Base-by-base conservation (phyloP, 495 filamentous ascomycete genomes). In the Cercophora samala region DNA sequence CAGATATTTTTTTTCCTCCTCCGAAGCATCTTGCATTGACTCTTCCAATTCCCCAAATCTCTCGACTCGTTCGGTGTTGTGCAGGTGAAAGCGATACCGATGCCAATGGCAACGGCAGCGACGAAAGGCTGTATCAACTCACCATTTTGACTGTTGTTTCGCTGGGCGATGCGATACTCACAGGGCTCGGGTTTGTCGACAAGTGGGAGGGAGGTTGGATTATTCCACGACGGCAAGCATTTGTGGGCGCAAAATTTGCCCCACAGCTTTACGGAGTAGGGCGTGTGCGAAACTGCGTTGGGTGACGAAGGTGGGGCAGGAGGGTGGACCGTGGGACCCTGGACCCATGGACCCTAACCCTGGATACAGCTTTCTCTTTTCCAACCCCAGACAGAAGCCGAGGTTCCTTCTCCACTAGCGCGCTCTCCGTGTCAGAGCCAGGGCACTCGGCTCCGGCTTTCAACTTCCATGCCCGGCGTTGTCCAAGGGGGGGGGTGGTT, bases 11-110 rank as follows among this genome's bases (percentile, higher is more conserved):
- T 46, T 13, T 46, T 67, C 74, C 79, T 74, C 70, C 76, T 90
- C 91, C 92, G 93, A 95, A 97, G 92, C 91, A 92, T 92, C 90
- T 95, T 97, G 93, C 93, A 87, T 83, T 80, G 91, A 96, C 91
- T 91, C 90, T 17, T 83, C 72, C 55, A 72, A 62, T 53, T 37
- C 58, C 60, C 11, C 37, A 17, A 9, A 13, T 46, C 37, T 46
- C 37, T 46, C 37, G 37, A 46, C 37, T 46, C 37, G 37, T 46
- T 46, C 37, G 26, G 26, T n/a, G n/a, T n/a, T n/a, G 37, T 46
- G 37, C 37, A 46, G 37, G 15, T 46, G 15, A 17, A 46, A 46
- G 13, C 15, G 15, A 46, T 13, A 17, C 11, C 37, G 15, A 51
- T 25, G 65, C 64, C 67, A 66, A 55, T 56, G 61, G 56, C 55